Conservation (phyloP, 345 rosid species). For the Acer campestre region DNA sequence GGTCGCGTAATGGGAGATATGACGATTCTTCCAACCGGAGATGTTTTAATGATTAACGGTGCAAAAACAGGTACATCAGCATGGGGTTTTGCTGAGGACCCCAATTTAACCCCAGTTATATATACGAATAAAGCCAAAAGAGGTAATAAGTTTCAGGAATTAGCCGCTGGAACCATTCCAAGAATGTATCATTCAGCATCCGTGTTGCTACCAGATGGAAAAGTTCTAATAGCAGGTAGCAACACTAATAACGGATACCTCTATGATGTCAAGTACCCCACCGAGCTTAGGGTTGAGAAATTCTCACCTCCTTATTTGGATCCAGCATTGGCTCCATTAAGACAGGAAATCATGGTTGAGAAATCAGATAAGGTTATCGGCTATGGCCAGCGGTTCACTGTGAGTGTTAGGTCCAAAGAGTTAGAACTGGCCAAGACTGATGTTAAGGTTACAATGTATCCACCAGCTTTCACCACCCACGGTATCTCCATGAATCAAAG, state of each 20-base stretch:
- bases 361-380: conserved; percentile 8
- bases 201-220: conserved; percentile 53
- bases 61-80: conserved; percentile 68
- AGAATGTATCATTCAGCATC: conserved; percentile 78
- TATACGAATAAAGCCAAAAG: conserved; percentile 38
- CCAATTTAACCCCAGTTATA: conserved; percentile 56
- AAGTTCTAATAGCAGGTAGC: conserved; percentile 66
- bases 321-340: conserved; percentile 23
- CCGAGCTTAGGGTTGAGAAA: conserved; percentile 73
- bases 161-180: conserved; percentile 45
- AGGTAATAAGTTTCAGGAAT: conserved; percentile 37
- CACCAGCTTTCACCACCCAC: conserved; percentile 76
- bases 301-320: conserved; percentile 78
- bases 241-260: conserved; percentile 73
- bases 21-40: conserved; percentile 71
- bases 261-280: conserved; percentile 56
- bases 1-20: conserved; percentile 79
- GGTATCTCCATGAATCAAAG: conserved; percentile 79
- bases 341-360: conserved; percentile 33
- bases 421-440: not conserved
- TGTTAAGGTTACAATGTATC: conserved; percentile 47
- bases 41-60: conserved; percentile 71
- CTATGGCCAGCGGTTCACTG: conserved; percentile 30
- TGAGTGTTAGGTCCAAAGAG: conserved; percentile 24
- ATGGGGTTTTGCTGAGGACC: conserved; percentile 68